Percentiles rank a stretch among this genome's conserved stretches.
These are phyloP conservation scores for Amphichorda felina DNA, from an alignment of 2,329 filamentous ascomycete genomes.

Conservation along the genomic window DNA sequence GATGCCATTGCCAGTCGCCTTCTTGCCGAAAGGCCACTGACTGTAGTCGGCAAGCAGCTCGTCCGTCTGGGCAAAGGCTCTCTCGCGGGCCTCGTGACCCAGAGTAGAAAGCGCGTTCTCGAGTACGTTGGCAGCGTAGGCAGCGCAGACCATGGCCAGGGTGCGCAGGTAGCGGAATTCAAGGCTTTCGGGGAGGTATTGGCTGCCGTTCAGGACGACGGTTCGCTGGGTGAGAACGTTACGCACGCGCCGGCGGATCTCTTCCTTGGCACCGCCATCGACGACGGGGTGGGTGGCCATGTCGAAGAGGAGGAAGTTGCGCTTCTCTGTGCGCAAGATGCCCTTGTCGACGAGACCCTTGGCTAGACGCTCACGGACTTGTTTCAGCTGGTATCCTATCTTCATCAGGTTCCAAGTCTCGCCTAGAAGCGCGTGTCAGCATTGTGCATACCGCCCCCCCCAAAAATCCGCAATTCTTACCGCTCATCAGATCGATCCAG, in stretches of 20 bases:
- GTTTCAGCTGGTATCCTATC: slow-evolving; percentile 98
- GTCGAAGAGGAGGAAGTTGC: slow-evolving; percentile 98
- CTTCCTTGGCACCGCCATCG: slow-evolving; percentile 93
- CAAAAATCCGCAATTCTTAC: slow-evolving; percentile 42
- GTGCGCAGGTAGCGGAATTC: slow-evolving; percentile 91
- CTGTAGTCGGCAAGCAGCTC: slow-evolving; percentile 93
- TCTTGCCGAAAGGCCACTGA: slow-evolving; percentile 90
- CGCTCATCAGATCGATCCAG: slow-evolving; percentile 98
- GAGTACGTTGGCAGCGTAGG: slow-evolving; percentile 93
- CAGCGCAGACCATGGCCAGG: slow-evolving; percentile 92
- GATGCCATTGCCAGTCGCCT: slow-evolving; percentile 68
- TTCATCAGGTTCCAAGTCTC: slow-evolving; percentile 99
- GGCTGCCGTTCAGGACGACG: slow-evolving; percentile 73
- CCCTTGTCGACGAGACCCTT: slow-evolving; percentile 98
- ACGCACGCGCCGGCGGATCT: slow-evolving; percentile 85
- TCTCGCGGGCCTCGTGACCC: slow-evolving; percentile 85
- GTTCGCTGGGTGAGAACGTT: slow-evolving; percentile 90
- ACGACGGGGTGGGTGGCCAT: slow-evolving; percentile 98
- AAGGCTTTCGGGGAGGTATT: slow-evolving; percentile 87
- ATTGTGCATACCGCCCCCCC: too few relatives aligned
- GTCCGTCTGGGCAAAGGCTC: slow-evolving; percentile 94
- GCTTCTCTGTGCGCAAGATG: slow-evolving; percentile 95
- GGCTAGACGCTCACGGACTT: slow-evolving; percentile 92
- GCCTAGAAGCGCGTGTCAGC: slow-evolving; percentile 37
- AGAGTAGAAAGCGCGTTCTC: slow-evolving; percentile 94